Evolutionary conservation across 176 grass and related monocot species (phyloP).

Genomic region (Canna indica): DNA sequence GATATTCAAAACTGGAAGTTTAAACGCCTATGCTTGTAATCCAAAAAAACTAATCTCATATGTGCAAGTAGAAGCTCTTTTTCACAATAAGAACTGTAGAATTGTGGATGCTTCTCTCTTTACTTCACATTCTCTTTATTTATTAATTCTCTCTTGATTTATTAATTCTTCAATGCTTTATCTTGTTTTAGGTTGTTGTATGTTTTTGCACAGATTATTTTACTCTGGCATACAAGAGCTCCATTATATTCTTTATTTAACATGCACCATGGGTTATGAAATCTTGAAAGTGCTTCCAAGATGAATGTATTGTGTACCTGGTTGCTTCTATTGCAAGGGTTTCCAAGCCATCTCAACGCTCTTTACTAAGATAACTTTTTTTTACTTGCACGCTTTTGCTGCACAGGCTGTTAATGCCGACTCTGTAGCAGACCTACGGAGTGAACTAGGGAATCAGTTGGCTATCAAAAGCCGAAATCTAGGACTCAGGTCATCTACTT

Average conservation of each 20-base stretch:
- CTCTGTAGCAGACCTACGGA: constrained; percentile 57
- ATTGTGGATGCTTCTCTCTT: background rate
- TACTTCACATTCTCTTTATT: background rate
- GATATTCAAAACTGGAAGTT: too few relatives aligned
- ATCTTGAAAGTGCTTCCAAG: background rate
- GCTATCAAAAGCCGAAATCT: constrained; percentile 47
- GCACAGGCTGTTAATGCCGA: constrained; percentile 73
- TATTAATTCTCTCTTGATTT: background rate
- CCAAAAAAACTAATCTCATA: too few relatives aligned
- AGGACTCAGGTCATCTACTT: constrained; percentile 48
- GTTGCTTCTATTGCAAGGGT: background rate
- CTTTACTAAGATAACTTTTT: background rate
- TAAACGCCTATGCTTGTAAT: too few relatives aligned
- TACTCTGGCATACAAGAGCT: too few relatives aligned
- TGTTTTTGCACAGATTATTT: too few relatives aligned
- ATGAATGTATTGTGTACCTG: background rate
- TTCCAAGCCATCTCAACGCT: background rate
- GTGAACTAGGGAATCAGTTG: constrained; percentile 79
- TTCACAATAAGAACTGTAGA: too few relatives aligned
- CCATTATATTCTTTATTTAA: background rate
- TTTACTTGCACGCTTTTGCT: background rate
- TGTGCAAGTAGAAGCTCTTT: too few relatives aligned
- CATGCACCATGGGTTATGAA: background rate
- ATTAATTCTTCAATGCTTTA: background rate
- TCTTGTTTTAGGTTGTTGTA: background rate